Percentiles rank a stretch among this genome's conserved stretches.
These are phyloP conservation scores for Gryganskiella cystojenkinii DNA, from an alignment of 192 early-diverging fungal species.

Conservation along the genomic window DNA sequence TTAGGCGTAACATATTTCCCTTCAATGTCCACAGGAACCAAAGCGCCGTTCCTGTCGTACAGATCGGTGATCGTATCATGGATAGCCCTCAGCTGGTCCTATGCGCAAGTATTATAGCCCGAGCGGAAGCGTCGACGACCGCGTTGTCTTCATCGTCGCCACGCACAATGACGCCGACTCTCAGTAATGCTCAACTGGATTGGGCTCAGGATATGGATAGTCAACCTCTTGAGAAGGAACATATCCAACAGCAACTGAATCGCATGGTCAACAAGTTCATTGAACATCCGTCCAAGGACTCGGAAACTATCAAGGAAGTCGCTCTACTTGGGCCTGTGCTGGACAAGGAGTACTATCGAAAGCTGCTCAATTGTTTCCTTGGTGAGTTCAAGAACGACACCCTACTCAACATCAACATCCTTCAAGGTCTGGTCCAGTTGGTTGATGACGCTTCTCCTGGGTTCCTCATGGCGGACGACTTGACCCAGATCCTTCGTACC, in stretches of 20 bases:
- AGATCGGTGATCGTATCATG: too few relatives aligned
- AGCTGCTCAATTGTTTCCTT: not conserved
- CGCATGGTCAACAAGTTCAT: not conserved
- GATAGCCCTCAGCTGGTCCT: too few relatives aligned
- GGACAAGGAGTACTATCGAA: not conserved
- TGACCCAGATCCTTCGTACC: conserved; percentile 4
- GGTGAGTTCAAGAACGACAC: not conserved
- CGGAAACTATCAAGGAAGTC: not conserved
- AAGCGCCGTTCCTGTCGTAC: too few relatives aligned
- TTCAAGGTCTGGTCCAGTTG: not conserved
- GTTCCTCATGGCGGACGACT: not conserved
- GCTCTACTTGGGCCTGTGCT: not conserved
- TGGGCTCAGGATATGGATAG: not conserved
- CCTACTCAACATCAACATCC: not conserved
- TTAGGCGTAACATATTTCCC: too few relatives aligned
- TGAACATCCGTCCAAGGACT: not conserved
- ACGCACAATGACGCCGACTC: not conserved
- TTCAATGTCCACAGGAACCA: too few relatives aligned
- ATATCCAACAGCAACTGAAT: not conserved
- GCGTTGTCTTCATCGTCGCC: too few relatives aligned
- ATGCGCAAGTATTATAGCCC: too few relatives aligned
- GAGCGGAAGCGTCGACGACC: too few relatives aligned
- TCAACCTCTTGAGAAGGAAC: not conserved
- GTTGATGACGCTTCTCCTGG: not conserved
- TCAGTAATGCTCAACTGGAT: not conserved